Base-by-base conservation (phyloP, 108 stramenopile genomes). In the Discostella pseudostelligera region DNA sequence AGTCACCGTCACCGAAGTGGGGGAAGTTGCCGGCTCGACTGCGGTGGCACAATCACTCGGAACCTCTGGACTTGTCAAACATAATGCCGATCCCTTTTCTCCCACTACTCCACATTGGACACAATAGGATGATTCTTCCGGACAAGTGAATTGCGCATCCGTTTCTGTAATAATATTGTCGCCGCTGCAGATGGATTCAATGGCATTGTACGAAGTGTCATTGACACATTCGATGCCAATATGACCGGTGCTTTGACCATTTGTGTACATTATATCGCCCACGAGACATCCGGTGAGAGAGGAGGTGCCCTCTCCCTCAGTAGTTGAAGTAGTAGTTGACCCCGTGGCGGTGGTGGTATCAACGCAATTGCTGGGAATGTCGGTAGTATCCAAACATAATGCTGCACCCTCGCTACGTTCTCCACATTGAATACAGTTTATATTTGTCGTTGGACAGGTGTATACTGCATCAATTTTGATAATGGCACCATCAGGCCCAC, bases 401-500 rank as follows among this genome's bases (percentile, higher is more conserved):
- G 53, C 29, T 16, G 29, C 29, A 4, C 53, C 59, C 59, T 1
- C 4, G 8, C 40, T 39, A 4, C 11, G 40, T 7, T 32, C 3
- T 0, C 40, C 40, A 16, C 59, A 59, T 14, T 43, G 59, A 16
- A 59, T 39, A 36, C 59, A 59, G 13, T 43, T 24, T 19, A 2
- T 0, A 19, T 16, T n/a, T 7, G 35, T 10, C 1, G 2, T 20
- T 1, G 11, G 13, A 36, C 59, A 59, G 17, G 59, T 43, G 17
- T 16, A 19, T 1, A 45, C 43, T 36, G 24, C 39, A 0, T 42
- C 17, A 0, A 3, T 20, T 14, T 59, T 39, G 2, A 40, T 24
- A 7, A 59, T 16, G 1, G 5, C 17, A 4, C 59, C 59, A 19
- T 59, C 59, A 0, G 59, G 59, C 4, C 40, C 59, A 36, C 59